Conservation (phyloP, 129 eudicot genomes). For the Artemisia tridentata region DNA sequence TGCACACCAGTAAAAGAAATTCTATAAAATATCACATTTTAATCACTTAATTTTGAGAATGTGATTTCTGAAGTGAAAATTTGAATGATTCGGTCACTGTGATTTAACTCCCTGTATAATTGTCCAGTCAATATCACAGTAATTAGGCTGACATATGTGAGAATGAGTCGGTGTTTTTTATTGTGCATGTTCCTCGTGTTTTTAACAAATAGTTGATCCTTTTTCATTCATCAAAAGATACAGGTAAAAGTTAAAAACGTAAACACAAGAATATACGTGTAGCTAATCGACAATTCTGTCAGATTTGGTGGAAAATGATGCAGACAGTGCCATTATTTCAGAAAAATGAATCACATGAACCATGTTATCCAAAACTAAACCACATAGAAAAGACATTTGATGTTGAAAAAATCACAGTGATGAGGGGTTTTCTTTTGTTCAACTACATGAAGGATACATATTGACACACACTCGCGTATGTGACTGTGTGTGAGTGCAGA, state of each 20-base stretch:
- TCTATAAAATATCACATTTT: background rate
- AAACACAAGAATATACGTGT: background rate
- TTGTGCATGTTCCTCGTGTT: background rate
- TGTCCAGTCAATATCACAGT: too few species aligned
- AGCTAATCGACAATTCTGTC: background rate
- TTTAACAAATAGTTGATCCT: background rate
- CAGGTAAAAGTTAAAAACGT: background rate
- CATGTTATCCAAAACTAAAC: background rate
- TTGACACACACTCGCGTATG: too few species aligned
- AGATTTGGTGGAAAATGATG: conserved; percentile 7
- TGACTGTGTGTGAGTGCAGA: conserved; percentile 1
- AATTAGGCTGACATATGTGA: too few species aligned
- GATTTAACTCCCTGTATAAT: background rate
- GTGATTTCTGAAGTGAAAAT: background rate
- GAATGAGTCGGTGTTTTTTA: too few species aligned
- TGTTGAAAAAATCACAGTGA: background rate
- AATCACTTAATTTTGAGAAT: background rate
- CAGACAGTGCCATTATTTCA: background rate
- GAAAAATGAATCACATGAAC: conserved; percentile 8
- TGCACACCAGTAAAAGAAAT: conserved; percentile 28
- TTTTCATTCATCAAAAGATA: background rate
- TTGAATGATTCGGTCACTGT: background rate
- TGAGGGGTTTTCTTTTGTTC: background rate
- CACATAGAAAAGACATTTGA: background rate
- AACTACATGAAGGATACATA: conserved; percentile 7